Evolutionary conservation across 2,329 filamentous ascomycete species (phyloP), one percentile per base, ranked within the genome.

Genomic region (Exophiala alcalophila): DNA sequence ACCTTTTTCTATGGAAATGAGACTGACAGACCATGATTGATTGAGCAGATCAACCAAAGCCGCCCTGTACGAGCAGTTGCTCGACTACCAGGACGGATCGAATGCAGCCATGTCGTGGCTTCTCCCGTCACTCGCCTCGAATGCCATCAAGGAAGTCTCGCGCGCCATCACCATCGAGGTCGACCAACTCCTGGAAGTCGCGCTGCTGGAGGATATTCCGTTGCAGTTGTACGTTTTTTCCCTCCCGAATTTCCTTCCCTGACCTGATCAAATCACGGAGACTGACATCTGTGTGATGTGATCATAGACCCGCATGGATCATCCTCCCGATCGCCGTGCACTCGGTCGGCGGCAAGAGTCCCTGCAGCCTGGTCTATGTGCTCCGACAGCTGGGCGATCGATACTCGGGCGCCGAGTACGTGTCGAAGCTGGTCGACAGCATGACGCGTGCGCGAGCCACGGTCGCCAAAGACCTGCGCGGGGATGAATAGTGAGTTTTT

Each of bases 11-110:
- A n/a, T n/a, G n/a, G n/a, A n/a, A n/a, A n/a, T n/a, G n/a, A n/a
- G n/a, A n/a, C n/a, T n/a, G n/a, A n/a, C n/a, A n/a, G n/a, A n/a
- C n/a, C n/a, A n/a, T n/a, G n/a, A n/a, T n/a, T n/a, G n/a, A n/a
- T n/a, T n/a, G n/a, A n/a, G n/a, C n/a, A 33, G 30, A n/a, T 33
- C 30, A 8, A 33, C 30, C 30, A 33, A 9, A 33, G 30, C 30
- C 15, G 19, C 30, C 10, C 30, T 33, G n/a, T 33, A 33, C 30
- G 30, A 33, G 23, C n/a, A 8, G 16, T 23, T 33, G 4, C 19
- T 33, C 30, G 8, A 19, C 30, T 33, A 16, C 8, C n/a, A n/a
- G n/a, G n/a, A n/a, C n/a, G n/a, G n/a, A n/a, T 33, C 16, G 30
- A 9, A 33, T 23, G 23, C 4, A 9, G 23, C 16, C 30, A 33